Percentiles rank a stretch among this genome's conserved stretches.
These are phyloP conservation scores for Candida stauntonica DNA, from an alignment of 805 yeast genomes.

Conservation along the genomic window DNA sequence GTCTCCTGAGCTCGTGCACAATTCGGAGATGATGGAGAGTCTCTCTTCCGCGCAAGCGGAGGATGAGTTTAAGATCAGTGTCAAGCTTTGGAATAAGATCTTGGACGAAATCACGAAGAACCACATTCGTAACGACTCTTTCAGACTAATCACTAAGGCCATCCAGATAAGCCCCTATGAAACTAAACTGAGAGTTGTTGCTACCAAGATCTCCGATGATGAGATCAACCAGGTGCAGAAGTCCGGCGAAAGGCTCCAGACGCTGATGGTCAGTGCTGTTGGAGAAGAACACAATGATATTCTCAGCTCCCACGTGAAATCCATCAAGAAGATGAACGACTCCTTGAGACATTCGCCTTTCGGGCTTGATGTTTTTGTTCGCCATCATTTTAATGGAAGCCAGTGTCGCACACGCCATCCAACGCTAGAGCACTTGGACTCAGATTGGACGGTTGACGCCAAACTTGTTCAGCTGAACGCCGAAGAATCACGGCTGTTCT, in stretches of 20 bases:
- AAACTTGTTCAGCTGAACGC: conserved; percentile 25
- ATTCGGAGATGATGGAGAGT: conserved; percentile 13
- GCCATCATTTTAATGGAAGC: conserved; percentile 35
- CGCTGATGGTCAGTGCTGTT: conserved; percentile 5
- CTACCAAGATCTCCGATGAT: conserved; percentile 28
- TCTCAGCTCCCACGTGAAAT: conserved; percentile 17
- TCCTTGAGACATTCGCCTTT: conserved; percentile 24
- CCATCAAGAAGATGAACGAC: conserved; percentile 20
- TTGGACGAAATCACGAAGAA: conserved; percentile 35
- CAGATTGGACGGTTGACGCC: conserved; percentile 33
- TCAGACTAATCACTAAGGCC: conserved; percentile 32
- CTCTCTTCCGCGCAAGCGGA: conserved; percentile 47
- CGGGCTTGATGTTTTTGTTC: conserved; percentile 36
- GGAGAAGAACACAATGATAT: conserved; percentile 10
- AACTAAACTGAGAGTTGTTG: conserved; percentile 32
- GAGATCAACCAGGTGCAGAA: conserved; percentile 25
- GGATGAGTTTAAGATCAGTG: conserved; percentile 58
- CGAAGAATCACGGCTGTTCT: conserved; percentile 17
- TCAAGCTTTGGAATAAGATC: conserved; percentile 46
- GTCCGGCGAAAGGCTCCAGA: conserved; percentile 15
- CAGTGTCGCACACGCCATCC: conserved; percentile 21
- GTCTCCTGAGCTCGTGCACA: conserved; percentile 9
- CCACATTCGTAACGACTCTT: conserved; percentile 31
- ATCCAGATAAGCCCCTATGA: conserved; percentile 14
- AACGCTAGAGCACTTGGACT: conserved; percentile 19